Percentiles rank a stretch among this genome's conserved stretches.
phyloP scores from a whole-genome alignment of 208 protist species.

The Leishmania gerbilli region DNA sequence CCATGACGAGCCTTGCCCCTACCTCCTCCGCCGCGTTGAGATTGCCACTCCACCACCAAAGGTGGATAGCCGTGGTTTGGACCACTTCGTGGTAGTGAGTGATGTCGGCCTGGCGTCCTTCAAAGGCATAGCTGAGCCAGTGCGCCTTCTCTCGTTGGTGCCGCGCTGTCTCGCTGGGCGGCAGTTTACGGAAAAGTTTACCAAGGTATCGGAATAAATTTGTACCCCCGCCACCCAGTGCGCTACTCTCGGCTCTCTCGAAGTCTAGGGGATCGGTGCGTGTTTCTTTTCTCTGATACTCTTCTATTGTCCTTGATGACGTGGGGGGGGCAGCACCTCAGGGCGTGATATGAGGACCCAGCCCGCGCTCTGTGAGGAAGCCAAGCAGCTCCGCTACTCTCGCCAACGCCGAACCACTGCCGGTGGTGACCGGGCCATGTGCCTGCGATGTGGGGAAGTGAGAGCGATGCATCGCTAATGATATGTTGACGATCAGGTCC shows the following conservation, averaged over 20 bases:
- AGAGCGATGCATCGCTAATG: neutral
- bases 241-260: neutral
- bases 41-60: constrained; percentile 33
- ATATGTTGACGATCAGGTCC: neutral
- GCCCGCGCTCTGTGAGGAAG: neutral
- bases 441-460: neutral
- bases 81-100: constrained; percentile 60
- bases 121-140: constrained; percentile 54
- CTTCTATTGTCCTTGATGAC: neutral
- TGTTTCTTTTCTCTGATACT: constrained; percentile 16
- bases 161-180: constrained; percentile 53
- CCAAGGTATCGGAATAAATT: neutral
- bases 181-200: constrained; percentile 54
- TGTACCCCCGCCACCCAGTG: neutral
- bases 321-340: neutral
- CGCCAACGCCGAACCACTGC: neutral
- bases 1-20: constrained; percentile 55
- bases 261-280: neutral
- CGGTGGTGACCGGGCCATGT: neutral
- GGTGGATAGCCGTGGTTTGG: constrained; percentile 40
- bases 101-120: constrained; percentile 49
- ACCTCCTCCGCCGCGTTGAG: constrained; percentile 45
- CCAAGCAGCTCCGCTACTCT: neutral
- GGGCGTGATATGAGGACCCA: neutral
- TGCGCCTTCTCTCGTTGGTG: constrained; percentile 68